Evolutionary conservation across 169 alveolate species (phyloP).

Genomic region (Perkinsus marinus): DNA sequence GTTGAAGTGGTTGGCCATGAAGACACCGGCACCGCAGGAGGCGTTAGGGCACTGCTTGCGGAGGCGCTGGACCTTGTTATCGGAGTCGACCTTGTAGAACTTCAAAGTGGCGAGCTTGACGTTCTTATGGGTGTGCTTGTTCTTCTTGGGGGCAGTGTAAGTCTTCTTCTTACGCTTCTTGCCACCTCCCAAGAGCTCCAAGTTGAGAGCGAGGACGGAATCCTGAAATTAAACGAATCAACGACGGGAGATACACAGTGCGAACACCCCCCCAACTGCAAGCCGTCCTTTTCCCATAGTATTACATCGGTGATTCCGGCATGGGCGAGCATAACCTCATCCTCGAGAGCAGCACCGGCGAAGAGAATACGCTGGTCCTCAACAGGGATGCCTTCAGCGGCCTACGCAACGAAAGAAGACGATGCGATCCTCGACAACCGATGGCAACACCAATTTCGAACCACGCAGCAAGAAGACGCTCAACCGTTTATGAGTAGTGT

Average conservation of each 20-base stretch:
- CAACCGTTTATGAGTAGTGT: no score
- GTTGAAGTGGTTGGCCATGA: constrained; percentile 95
- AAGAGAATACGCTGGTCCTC: not conserved
- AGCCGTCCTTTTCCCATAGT: not conserved
- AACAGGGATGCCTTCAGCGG: not conserved
- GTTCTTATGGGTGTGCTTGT: constrained; percentile 94
- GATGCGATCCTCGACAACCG: not conserved
- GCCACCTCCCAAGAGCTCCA: constrained; percentile 68
- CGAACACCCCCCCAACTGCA: not conserved
- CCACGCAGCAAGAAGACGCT: not conserved
- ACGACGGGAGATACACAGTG: not conserved
- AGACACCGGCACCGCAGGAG: constrained; percentile 90
- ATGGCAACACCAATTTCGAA: not conserved
- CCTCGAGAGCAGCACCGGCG: not conserved
- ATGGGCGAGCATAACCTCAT: not conserved
- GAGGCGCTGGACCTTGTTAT: constrained; percentile 79
- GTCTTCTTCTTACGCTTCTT: constrained; percentile 82
- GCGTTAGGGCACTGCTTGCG: constrained; percentile 84
- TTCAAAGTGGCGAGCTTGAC: constrained; percentile 84
- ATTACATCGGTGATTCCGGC: not conserved
- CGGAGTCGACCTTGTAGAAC: constrained; percentile 87
- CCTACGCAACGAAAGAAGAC: not conserved
- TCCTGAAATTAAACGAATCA: constrained; percentile 4
- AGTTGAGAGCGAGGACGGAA: constrained; percentile 27
- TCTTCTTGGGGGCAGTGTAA: constrained; percentile 79